Base-by-base conservation (phyloP, 371 early-diverging fungal species). In the Mortierella sp. region DNA sequence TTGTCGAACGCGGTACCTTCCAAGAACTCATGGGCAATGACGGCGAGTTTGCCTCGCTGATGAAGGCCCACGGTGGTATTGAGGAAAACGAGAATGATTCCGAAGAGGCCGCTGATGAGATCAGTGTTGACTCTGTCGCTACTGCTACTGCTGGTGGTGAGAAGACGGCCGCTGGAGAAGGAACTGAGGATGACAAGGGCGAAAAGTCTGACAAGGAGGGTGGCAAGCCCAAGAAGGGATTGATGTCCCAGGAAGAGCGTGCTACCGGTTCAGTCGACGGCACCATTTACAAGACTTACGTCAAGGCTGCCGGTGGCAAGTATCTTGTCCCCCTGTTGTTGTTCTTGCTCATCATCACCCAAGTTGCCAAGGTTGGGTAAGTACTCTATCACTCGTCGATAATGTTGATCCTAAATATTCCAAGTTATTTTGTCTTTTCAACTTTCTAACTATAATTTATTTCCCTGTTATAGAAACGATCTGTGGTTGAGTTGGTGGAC, bases 1-100 rank as follows among this genome's bases (percentile, higher is more conserved):
- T 94, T 79, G 90, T 87, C 52, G 94, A 93, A 81, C 88, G 88
- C 26, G 93, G 94, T 52, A 87, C 89, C 6, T 93, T 90, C 84
- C 85, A 81, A 3, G 89, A 91, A 71, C 81, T 95, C 42, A 89
- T 93, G 89, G 84, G 42, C 11, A 85, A 80, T 24, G 77, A 86
- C 0, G 84, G 80, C 8, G 92, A 92, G 60, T 92, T 94, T 81
- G 79, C 92, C 0, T 77, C 72, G 3, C 68, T 92, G 72, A 91
- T 93, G 89, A 78, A 83, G 38, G 83, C 80, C 10, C 91, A 92
- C 70, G 93, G 93, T 9, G 91, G 90, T 65, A 85, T 89, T 65
- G 88, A 86, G 26, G 88, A 86, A 19, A 52, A 48, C 21, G 77
- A 78, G 21, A 45, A 21, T 0, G 81, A 79, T 5, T 19, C 28